Conservation (phyloP, 2,329 filamentous ascomycete genomes). For the Colletotrichum sp. region DNA sequence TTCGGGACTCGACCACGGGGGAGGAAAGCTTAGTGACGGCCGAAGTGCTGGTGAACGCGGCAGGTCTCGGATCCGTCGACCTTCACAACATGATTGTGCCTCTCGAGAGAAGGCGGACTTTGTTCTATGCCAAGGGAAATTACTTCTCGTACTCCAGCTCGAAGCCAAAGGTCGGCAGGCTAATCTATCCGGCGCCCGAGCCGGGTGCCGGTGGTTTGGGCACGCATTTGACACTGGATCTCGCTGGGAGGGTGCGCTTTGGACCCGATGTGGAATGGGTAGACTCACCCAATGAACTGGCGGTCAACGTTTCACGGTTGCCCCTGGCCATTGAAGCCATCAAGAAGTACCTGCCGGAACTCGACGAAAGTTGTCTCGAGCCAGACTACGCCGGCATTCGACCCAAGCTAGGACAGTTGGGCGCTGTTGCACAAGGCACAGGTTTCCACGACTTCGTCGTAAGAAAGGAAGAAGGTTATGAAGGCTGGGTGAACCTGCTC, state of each 20-base stretch:
- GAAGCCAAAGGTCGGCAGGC: constrained; percentile 66
- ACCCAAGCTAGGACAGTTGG: constrained; percentile 74
- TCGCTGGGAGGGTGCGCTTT: constrained; percentile 84
- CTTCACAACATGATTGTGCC: constrained; percentile 85
- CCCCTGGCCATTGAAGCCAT: constrained; percentile 76
- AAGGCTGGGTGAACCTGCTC: constrained; percentile 86
- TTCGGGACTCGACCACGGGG: constrained; percentile 49
- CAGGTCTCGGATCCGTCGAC: constrained; percentile 77
- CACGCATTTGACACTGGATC: constrained; percentile 91
- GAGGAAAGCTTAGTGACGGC: constrained; percentile 68
- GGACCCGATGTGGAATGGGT: constrained; percentile 98
- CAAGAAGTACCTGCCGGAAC: constrained; percentile 74
- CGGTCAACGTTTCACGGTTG: constrained; percentile 68
- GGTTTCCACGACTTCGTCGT: constrained; percentile 89
- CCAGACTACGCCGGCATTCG: constrained; percentile 92
- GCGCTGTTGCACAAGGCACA: constrained; percentile 66
- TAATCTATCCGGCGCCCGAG: constrained; percentile 87
- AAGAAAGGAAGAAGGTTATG: constrained; percentile 74
- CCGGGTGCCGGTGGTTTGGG: constrained; percentile 85
- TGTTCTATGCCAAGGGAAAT: constrained; percentile 91
- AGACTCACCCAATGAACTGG: constrained; percentile 70
- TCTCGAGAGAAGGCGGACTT: constrained; percentile 54
- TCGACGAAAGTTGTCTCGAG: constrained; percentile 69
- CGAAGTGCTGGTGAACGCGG: constrained; percentile 83
- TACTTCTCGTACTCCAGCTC: constrained; percentile 86